Percentiles rank a stretch among this genome's conserved stretches.
phyloP scores from a whole-genome alignment of 202 grass and related monocot genomes.

The Elaeis oleifera region DNA sequence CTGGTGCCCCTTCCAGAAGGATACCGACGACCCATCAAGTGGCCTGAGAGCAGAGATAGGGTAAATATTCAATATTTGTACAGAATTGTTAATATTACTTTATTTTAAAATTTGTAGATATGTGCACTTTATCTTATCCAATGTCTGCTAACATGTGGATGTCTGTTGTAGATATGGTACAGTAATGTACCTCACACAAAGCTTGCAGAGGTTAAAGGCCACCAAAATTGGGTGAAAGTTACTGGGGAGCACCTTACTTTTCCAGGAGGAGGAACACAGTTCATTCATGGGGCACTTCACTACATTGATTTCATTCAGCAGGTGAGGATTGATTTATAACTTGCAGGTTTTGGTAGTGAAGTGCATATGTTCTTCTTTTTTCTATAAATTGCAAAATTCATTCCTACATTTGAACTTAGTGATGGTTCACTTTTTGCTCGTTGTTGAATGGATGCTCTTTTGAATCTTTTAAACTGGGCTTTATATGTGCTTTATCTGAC shows the following conservation, averaged over 20 bases:
- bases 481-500: too few species aligned
- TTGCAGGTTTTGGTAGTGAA: too few species aligned
- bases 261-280: conserved; percentile 89
- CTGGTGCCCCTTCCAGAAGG: conserved; percentile 51
- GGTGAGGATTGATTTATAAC: conserved; percentile 19
- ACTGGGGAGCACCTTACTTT: conserved; percentile 72
- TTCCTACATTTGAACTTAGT: too few species aligned
- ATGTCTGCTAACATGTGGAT: neutral
- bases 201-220: conserved; percentile 84
- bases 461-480: too few species aligned
- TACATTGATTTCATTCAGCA: conserved; percentile 95
- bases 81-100: too few species aligned
- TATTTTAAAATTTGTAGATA: neutral
- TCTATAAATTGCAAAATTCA: too few species aligned
- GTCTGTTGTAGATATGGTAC: conserved; percentile 58
- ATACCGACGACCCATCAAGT: conserved; percentile 61
- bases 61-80: conserved; percentile 15
- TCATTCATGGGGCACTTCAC: conserved; percentile 91
- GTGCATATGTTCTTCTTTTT: too few species aligned
- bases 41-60: conserved; percentile 79
- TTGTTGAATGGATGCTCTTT: too few species aligned
- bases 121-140: neutral
- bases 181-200: conserved; percentile 87
- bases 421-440: too few species aligned
- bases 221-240: conserved; percentile 98